A percentile compares a stretch with the other conserved stretches of the same genome.
These are phyloP conservation scores for Exidia glandulosa DNA, from an alignment of 768 basidiomycete genomes.

Conservation along the genomic window DNA sequence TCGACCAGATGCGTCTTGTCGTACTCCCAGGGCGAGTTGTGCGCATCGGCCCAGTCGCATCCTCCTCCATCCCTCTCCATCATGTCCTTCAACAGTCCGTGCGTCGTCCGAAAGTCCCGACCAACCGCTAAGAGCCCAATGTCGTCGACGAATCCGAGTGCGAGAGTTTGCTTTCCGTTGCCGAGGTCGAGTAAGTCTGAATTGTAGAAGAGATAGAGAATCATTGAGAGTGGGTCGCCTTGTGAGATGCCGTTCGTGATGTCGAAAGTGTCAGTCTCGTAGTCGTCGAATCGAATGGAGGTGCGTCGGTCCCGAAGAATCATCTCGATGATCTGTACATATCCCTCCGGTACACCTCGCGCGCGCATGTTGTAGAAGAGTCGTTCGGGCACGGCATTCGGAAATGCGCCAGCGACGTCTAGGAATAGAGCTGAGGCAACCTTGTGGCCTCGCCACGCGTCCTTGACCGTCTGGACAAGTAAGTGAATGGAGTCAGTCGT, in stretches of 20 bases:
- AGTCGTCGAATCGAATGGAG: constrained; percentile 14
- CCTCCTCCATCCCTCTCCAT: constrained; percentile 14
- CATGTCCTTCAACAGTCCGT: constrained; percentile 14
- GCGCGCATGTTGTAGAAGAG: constrained; percentile 11
- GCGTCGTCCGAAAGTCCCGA: constrained; percentile 12
- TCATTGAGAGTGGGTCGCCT: constrained; percentile 16
- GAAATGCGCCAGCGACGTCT: constrained; percentile 32
- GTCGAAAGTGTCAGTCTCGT: constrained; percentile 2
- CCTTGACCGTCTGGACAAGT: constrained; percentile 4
- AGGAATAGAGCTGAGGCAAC: constrained; percentile 29
- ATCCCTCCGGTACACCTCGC: constrained; percentile 19
- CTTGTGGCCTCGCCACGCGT: constrained; percentile 18
- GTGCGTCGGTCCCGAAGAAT: constrained; percentile 6
- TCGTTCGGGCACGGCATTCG: background rate
- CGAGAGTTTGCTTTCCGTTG: background rate
- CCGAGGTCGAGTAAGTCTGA: constrained; percentile 10
- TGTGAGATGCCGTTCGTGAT: constrained; percentile 12
- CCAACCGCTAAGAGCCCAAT: constrained; percentile 15
- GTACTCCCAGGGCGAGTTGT: constrained; percentile 23
- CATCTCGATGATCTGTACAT: constrained; percentile 12
- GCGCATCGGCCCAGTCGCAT: constrained; percentile 15
- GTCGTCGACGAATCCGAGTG: constrained; percentile 8
- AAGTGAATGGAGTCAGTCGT: constrained; percentile 25
- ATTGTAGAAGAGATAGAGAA: constrained; percentile 14
- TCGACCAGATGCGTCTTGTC: constrained; percentile 21